A percentile compares a stretch with the other conserved stretches of the same genome.
Evolutionary conservation across 2,329 filamentous ascomycete species (phyloP).

Genomic region (Pseudopithomyces maydicus): DNA sequence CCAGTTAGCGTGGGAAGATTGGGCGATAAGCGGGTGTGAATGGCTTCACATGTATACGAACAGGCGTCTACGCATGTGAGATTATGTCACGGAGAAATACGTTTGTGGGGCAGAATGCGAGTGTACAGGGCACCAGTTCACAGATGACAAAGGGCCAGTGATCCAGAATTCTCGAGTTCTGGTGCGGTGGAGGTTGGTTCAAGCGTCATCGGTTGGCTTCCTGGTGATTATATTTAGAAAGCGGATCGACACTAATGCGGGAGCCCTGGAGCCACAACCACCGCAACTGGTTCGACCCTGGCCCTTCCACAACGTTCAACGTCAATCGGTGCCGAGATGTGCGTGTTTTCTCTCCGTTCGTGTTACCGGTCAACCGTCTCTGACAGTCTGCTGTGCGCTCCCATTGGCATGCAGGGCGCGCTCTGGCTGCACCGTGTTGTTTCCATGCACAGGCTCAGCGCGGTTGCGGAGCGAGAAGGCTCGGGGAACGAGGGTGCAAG

Average conservation of each 20-base stretch:
- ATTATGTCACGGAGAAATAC: conserved; percentile 19
- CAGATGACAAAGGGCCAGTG: conserved; percentile 24
- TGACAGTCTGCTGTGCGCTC: neutral
- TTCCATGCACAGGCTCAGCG: conserved; percentile 5
- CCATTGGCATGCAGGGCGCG: conserved; percentile 2
- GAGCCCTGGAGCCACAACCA: neutral
- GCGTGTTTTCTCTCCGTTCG: conserved; percentile 5
- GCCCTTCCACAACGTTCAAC: conserved; percentile 9
- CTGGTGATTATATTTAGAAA: conserved; percentile 1
- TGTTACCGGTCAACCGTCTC: conserved; percentile 4
- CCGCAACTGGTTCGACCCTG: neutral
- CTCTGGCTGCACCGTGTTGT: neutral
- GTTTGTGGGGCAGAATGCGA: conserved; percentile 7
- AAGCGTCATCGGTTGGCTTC: conserved; percentile 12
- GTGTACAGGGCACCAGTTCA: conserved; percentile 2
- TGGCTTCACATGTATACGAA: conserved; percentile 18
- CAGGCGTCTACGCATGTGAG: conserved; percentile 40
- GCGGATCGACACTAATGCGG: conserved; percentile 13
- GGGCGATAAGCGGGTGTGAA: conserved; percentile 1
- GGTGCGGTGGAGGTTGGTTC: conserved; percentile 14
- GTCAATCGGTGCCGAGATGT: conserved; percentile 4
- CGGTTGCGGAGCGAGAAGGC: conserved; percentile 4
- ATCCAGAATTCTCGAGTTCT: conserved; percentile 9
- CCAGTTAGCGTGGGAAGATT: conserved; percentile 8
- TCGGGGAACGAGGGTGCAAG: neutral